Base-by-base conservation (phyloP, 2,329 filamentous ascomycete species). In the Coniochaeta hoffmannii region DNA sequence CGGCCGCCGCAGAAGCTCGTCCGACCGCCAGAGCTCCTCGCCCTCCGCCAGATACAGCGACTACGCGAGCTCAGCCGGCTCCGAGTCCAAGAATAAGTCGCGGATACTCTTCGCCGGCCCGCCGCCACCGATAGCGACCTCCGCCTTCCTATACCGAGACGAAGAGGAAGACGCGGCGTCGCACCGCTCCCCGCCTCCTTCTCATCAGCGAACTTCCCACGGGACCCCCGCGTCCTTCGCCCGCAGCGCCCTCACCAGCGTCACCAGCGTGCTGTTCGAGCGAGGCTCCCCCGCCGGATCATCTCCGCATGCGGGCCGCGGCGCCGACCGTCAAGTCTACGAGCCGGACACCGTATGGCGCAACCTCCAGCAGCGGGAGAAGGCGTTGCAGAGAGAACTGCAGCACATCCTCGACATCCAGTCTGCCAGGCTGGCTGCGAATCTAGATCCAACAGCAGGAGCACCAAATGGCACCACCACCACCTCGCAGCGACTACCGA, bases 361-460 rank as follows among this genome's bases (percentile, higher is more conserved):
- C 12, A 71, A 67, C 51, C 62, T 81, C 15, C 71, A 73, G 53
- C 71, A 74, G 15, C 73, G 74, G 31, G 75, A 81, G 61, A 71
- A 68, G 15, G 70, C 71, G 0, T 61, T 81, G 0, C 74, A 79
- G 57, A 64, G 65, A 4, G 75, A 81, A 0, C 69, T 80, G 2
- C 78, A 81, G 59, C 64, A 66, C 8, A 67, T 78, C 10, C 68
- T 81, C 1, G 77, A 81, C 57, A 68, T 74, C 19, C 78, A 81
- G 60, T 76, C 77, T 11, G 67, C 66, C 2, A 75, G 75, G 0
- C 63, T 80, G 12, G 61, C 71, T 7, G 71, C 70, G 0, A 71
- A 72, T 10, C 70, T 72, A 26, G 67, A 59, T 52, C 65, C 61
- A 19, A 55, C 53, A 52, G 57, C 49, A 57, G 19, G 24, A 62